Evolutionary conservation across 176 grass and related monocot species (phyloP), one percentile per base, ranked within the genome.

Genomic region (Melocanna baccifera): DNA sequence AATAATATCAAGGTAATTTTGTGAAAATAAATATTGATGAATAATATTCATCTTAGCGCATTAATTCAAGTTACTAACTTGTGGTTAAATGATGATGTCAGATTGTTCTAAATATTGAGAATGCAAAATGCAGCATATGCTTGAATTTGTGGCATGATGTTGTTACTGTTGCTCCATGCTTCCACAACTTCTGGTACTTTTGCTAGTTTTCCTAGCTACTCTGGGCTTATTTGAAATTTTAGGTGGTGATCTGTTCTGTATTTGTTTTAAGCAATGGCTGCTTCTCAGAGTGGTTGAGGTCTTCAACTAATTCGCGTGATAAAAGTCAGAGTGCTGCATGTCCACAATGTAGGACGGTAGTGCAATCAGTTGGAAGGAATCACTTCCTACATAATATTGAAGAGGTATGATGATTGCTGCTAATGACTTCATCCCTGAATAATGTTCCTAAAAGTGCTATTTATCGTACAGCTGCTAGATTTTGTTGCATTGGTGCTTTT

Each of bases 121-220:
- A 92, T 84, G 93, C 96, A 88, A 98, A 98, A 87, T 98, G 96
- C 88, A 96, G 96, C 86, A 98, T 96, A 92, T 98, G 96, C 61
- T 87, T 98, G 80, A 98, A 90, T 85, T 48, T 96, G 86, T 98
- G 96, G 96, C 96, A 98, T 86, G 96, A 96, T 87, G 96, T 98
- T 94, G 91, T 98, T 70, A 98, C 93, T 65, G 91, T 98, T 84
- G 87, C 91, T 83, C 93, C 96, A 78, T 98, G 96, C 69, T 90
- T 98, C 73, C 96, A 98, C 65, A 96, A 98, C 52, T 98, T 98
- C 83, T 98, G 93, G 91, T 96, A 98, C 62, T 70, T 87, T 20
- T 78, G 18, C 39, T 67, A 66, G n/a, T 73, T 65, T 81, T 84
- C 29, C 22, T 75, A 58, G 18, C 39, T 71, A 26, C 51, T 52